Percentiles rank a stretch among this genome's conserved stretches.
These are phyloP conservation scores for Coniochaeta sp. DNA, from an alignment of 2,329 filamentous ascomycete genomes.

Conservation along the genomic window DNA sequence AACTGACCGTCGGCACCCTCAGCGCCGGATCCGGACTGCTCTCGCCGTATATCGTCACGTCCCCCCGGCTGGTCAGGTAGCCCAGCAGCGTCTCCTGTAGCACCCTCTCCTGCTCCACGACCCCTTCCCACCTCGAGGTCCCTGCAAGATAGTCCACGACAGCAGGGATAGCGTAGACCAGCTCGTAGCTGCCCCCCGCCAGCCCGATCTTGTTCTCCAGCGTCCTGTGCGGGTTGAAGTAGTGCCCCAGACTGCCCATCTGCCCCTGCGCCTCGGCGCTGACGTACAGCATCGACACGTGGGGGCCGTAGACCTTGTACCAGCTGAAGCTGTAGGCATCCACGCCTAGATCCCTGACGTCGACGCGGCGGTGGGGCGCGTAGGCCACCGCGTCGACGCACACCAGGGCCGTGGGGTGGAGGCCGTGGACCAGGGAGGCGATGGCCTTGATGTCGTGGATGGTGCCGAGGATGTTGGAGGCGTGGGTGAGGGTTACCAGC, in stretches of 20 bases:
- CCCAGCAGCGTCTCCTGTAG: conserved; percentile 48
- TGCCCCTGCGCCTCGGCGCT: conserved; percentile 45
- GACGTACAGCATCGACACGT: conserved; percentile 64
- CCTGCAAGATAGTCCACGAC: conserved; percentile 52
- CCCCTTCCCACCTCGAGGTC: conserved; percentile 32
- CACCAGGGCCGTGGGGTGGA: conserved; percentile 48
- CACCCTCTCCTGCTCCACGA: conserved; percentile 47
- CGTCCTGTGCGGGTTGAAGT: conserved; percentile 54
- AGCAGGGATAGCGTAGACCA: conserved; percentile 52
- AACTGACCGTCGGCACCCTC: conserved; percentile 58
- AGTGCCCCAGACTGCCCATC: conserved; percentile 53
- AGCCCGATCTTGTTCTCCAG: conserved; percentile 62
- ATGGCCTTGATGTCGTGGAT: conserved; percentile 57
- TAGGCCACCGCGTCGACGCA: conserved; percentile 72
- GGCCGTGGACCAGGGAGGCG: conserved; percentile 39
- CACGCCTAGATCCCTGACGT: conserved; percentile 60
- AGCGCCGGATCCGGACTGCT: conserved; percentile 34
- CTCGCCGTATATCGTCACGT: conserved; percentile 49
- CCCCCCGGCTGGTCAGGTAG: conserved; percentile 42
- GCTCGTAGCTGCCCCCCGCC: conserved; percentile 64
- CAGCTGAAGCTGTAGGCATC: conserved; percentile 75
- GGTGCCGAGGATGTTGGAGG: conserved; percentile 65
- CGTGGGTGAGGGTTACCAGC: conserved; percentile 66
- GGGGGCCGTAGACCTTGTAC: conserved; percentile 78
- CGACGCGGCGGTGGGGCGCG: conserved; percentile 63